Percentiles rank a stretch among this genome's conserved stretches.
These are phyloP conservation scores for Ogataea polymorpha DNA, from an alignment of 805 yeast genomes.

Conservation along the genomic window DNA sequence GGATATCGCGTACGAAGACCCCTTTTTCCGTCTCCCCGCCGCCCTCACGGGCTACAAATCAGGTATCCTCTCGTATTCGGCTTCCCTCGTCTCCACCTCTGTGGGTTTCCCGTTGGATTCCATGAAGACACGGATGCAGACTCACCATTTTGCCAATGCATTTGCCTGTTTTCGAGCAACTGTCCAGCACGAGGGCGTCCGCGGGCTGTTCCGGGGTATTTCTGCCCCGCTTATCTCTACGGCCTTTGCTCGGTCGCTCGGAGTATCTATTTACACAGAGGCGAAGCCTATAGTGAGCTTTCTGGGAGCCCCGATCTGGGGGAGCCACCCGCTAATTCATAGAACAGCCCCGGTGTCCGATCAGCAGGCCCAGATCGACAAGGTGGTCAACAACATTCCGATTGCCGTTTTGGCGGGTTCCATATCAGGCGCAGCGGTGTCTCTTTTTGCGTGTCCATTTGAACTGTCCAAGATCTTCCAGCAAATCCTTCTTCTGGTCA, in stretches of 20 bases:
- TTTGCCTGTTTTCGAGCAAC: slow-evolving; percentile 58
- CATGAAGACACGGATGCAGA: slow-evolving; percentile 83
- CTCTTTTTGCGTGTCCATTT: slow-evolving; percentile 75
- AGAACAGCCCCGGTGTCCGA: neutral
- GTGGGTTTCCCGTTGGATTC: slow-evolving; percentile 86
- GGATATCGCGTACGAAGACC: slow-evolving; percentile 41
- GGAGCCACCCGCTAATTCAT: slow-evolving; percentile 9
- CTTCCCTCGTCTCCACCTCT: slow-evolving; percentile 61
- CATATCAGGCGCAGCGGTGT: slow-evolving; percentile 61
- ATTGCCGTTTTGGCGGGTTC: slow-evolving; percentile 55
- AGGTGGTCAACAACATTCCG: slow-evolving; percentile 40
- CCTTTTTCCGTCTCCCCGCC: slow-evolving; percentile 48
- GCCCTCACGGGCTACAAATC: slow-evolving; percentile 50
- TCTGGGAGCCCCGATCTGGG: slow-evolving; percentile 14
- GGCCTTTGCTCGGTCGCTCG: slow-evolving; percentile 60
- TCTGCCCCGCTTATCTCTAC: slow-evolving; percentile 70
- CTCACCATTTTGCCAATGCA: slow-evolving; percentile 59
- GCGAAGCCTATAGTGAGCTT: slow-evolving; percentile 42
- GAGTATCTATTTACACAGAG: slow-evolving; percentile 60
- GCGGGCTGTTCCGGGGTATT: slow-evolving; percentile 74
- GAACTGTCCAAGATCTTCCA: slow-evolving; percentile 81
- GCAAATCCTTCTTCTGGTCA: slow-evolving; percentile 58
- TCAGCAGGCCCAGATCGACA: slow-evolving; percentile 12
- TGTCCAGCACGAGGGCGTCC: slow-evolving; percentile 55
- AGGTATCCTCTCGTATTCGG: slow-evolving; percentile 57